A percentile compares a stretch with the other conserved stretches of the same genome.
phyloP scores from a whole-genome alignment of 2,329 filamentous ascomycete species.

The Fusarium piperis region DNA sequence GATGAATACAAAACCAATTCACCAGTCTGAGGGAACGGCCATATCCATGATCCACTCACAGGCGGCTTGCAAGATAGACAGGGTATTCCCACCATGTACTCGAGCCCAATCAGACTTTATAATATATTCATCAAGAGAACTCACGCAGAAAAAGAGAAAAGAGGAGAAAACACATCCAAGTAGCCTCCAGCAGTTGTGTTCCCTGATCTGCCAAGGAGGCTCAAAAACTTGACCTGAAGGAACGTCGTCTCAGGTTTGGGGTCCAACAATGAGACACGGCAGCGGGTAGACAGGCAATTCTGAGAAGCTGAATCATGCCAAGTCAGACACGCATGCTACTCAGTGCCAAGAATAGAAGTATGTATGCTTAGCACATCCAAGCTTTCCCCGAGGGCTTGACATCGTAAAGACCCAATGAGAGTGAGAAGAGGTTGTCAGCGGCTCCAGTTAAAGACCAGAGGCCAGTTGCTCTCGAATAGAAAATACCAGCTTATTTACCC shows the following conservation, averaged over 20 bases:
- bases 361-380: background rate
- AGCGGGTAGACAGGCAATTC: background rate
- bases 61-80: background rate
- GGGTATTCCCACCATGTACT: background rate
- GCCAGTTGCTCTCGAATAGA: background rate
- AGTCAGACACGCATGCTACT: background rate
- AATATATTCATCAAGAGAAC: background rate
- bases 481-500: background rate
- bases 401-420: background rate
- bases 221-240: background rate
- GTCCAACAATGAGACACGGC: background rate
- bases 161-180: too few species aligned
- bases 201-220: background rate
- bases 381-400: background rate
- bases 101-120: background rate
- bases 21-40: background rate
- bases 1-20: background rate
- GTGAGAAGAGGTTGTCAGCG: background rate
- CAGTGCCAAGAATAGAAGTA: background rate
- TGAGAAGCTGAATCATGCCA: background rate
- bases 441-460: background rate
- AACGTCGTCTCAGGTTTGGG: background rate
- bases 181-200: background rate
- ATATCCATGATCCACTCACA: background rate
- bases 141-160: too few species aligned